Conservation (phyloP, 23 red algal genomes). For the Cyanidiococcus yangmingshanensis region DNA sequence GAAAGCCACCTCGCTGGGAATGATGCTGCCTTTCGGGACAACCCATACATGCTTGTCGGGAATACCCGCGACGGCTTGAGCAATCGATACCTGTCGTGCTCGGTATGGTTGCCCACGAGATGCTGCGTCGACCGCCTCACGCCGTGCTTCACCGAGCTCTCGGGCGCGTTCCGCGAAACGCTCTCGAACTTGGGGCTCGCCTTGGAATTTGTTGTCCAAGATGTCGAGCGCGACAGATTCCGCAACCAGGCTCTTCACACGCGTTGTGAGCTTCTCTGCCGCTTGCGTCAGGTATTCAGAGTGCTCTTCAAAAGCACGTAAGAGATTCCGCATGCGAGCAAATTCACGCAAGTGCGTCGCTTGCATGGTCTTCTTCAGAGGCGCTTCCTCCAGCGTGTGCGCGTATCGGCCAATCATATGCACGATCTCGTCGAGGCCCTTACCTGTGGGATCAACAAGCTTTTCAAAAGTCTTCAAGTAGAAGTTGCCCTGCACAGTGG, state of each 20-base stretch:
- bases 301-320: conserved; percentile 10
- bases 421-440: conserved; percentile 6
- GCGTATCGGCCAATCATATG: conserved; percentile 14
- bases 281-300: not conserved
- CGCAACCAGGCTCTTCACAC: not conserved
- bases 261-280: not conserved
- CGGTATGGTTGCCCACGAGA: not conserved
- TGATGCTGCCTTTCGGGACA: not conserved
- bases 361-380: conserved; percentile 16
- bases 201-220: conserved; percentile 1
- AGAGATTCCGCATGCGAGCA: conserved; percentile 4
- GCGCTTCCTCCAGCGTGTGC: conserved; percentile 15
- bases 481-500: not conserved
- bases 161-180: conserved; percentile 1
- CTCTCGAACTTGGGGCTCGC: not conserved
- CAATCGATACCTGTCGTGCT: not conserved
- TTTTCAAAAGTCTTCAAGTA: conserved; percentile 19
- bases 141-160: not conserved
- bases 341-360: conserved; percentile 11
- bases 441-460: not conserved
- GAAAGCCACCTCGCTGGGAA: not conserved
- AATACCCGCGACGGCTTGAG: not conserved
- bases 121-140: not conserved
- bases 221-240: conserved; percentile 8
- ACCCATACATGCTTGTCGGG: conserved; percentile 15